phyloP scores from a whole-genome alignment of 345 rosid genomes.

The Turritis glabra region DNA sequence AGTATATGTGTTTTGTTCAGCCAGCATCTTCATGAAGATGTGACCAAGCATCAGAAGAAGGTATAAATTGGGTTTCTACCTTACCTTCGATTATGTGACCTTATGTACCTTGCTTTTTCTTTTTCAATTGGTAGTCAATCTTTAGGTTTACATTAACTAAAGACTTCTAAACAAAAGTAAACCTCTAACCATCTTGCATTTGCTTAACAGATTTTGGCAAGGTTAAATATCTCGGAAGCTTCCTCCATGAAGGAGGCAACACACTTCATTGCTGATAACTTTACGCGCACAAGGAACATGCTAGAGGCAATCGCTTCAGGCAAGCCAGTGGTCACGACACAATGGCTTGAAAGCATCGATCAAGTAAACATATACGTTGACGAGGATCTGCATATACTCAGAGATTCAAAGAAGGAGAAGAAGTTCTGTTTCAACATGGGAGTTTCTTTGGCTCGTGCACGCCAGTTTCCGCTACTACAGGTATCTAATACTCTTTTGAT shows the following conservation, averaged over 20 bases:
- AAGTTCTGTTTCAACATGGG: slow-evolving; percentile 81
- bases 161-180: slow-evolving; percentile 4
- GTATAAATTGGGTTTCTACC: slow-evolving; percentile 41
- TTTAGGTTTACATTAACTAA: not conserved
- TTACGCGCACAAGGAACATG: slow-evolving; percentile 88
- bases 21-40: slow-evolving; percentile 82
- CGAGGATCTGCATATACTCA: slow-evolving; percentile 61
- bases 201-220: slow-evolving; percentile 60
- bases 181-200: slow-evolving; percentile 25
- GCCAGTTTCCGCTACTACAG: slow-evolving; percentile 59
- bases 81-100: not conserved
- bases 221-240: slow-evolving; percentile 61
- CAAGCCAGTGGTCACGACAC: slow-evolving; percentile 75
- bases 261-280: slow-evolving; percentile 72
- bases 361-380: slow-evolving; percentile 68
- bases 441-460: slow-evolving; percentile 66
- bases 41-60: slow-evolving; percentile 77
- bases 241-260: slow-evolving; percentile 72
- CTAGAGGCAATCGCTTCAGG: slow-evolving; percentile 85
- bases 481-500: slow-evolving; percentile 35
- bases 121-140: not conserved
- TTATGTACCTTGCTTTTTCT: not conserved
- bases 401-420: slow-evolving; percentile 74
- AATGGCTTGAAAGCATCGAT: slow-evolving; percentile 79
- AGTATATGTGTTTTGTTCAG: slow-evolving; percentile 71